Evolutionary conservation across 805 yeast genomes (phyloP), one percentile per base, ranked within the genome.

Genomic region (Dipodascus geniculatus): DNA sequence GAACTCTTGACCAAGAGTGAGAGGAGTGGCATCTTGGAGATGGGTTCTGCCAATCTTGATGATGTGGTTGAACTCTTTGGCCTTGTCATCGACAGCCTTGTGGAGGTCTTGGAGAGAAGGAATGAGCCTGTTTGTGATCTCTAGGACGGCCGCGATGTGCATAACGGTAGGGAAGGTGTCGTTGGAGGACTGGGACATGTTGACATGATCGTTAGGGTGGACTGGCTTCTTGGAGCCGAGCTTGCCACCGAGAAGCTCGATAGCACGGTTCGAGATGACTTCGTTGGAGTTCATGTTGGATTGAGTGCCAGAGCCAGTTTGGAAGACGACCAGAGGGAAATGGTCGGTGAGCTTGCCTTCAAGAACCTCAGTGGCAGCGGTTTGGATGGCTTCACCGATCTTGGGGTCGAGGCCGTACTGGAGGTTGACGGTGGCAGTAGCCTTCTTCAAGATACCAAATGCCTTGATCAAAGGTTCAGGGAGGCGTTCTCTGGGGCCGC

Each of bases 131-230:
- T 78, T 65, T 53, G 83, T 74, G 73, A 91, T 86, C 75, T 91
- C 96, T 48, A 85, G 79, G 58, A 90, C 96, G 19, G 98, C 96
- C 54, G 99, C 97, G 72, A 93, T 91, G 76, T 93, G 99, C 99
- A 93, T 93, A 54, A 91, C 99, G 38, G 99, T 90, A 62, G 99
- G 99, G 86, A 93, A 93, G 53, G 98, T 93, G 74, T 93, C 99
- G 71, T 93, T 93, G 49, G 96, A 88, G n/a, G 96, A 87, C 75
- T 93, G 98, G 19, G 96, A 87, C 87, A 88, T 90, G 78, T 93
- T 93, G 65, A 90, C 95, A 74, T 93, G 98, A 72, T 93, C 98
- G 74, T 93, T 93, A 60, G 99, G 99, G 73, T 93, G 99, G 54
- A 93, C 96, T 31, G 96, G 96, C 58, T 73, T 78, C 76, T 93